These are phyloP conservation scores for Talaromyces sp. DNA, from an alignment of 2,329 filamentous ascomycete species.

Conservation along the genomic window DNA sequence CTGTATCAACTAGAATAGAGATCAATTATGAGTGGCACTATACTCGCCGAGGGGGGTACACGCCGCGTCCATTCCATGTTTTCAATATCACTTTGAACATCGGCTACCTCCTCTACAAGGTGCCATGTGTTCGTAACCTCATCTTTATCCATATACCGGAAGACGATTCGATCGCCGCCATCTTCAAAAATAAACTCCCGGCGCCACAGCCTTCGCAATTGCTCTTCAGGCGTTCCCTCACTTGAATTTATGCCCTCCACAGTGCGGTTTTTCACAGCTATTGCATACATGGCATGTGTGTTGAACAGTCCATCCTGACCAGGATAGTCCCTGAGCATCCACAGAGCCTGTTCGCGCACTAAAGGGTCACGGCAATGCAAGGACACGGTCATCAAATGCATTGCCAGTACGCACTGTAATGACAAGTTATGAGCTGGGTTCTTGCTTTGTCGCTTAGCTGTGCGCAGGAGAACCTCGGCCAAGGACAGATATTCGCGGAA, in stretches of 20 bases:
- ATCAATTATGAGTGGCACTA: neutral
- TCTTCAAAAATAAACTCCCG: constrained; percentile 12
- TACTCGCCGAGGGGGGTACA: neutral
- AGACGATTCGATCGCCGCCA: constrained; percentile 3
- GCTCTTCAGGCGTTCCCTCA: constrained; percentile 10
- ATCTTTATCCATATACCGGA: constrained; percentile 14
- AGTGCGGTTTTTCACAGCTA: constrained; percentile 5
- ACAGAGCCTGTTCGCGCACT: constrained; percentile 3
- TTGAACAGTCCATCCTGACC: constrained; percentile 12
- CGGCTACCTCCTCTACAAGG: constrained; percentile 5
- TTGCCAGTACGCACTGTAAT: neutral
- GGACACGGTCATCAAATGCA: constrained; percentile 1
- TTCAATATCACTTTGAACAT: neutral
- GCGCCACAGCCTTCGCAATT: constrained; percentile 12
- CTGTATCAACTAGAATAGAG: constrained; percentile 6
- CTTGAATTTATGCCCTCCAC: constrained; percentile 1
- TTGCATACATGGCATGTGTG: constrained; percentile 5
- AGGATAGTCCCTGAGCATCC: constrained; percentile 13
- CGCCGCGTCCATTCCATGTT: neutral
- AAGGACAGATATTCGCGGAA: constrained; percentile 15
- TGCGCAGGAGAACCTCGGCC: constrained; percentile 8
- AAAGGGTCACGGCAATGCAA: constrained; percentile 14
- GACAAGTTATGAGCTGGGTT: constrained; percentile 2
- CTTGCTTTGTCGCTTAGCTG: constrained; percentile 1
- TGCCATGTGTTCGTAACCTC: neutral